phyloP scores from a whole-genome alignment of 2,329 filamentous ascomycete genomes.

The Lachnum nothofagi region DNA sequence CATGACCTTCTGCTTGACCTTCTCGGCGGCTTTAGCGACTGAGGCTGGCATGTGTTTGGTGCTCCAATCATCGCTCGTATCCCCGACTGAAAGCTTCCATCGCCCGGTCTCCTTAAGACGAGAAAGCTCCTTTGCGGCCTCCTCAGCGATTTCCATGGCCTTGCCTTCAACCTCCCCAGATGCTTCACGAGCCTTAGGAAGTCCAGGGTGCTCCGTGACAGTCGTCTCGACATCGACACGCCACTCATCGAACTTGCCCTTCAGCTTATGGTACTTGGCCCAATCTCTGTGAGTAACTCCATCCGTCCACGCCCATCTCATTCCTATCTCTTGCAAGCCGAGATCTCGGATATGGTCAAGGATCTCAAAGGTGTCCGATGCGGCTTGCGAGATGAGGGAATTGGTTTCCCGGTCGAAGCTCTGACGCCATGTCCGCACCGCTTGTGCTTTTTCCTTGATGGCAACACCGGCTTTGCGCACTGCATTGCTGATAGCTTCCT shows the following conservation, averaged over 20 bases:
- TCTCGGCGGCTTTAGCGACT: conserved; percentile 41
- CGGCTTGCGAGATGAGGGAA: conserved; percentile 51
- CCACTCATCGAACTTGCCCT: conserved; percentile 78
- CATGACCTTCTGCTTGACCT: conserved; percentile 25
- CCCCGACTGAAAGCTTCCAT: conserved; percentile 75
- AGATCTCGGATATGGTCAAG: conserved; percentile 64
- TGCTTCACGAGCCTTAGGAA: conserved; percentile 62
- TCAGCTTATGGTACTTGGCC: conserved; percentile 88
- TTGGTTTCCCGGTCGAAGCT: conserved; percentile 54
- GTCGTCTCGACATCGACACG: conserved; percentile 73
- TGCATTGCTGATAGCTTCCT: conserved; percentile 47
- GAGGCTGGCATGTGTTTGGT: conserved; percentile 57
- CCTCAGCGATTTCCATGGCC: conserved; percentile 74
- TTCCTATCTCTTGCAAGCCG: conserved; percentile 67
- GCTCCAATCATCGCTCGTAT: conserved; percentile 74
- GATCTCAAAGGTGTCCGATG: conserved; percentile 61
- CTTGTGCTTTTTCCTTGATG: conserved; percentile 60
- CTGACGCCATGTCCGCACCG: conserved; percentile 58
- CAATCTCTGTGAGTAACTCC: conserved; percentile 96
- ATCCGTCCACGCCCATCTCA: conserved; percentile 88
- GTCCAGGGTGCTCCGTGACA: conserved; percentile 66
- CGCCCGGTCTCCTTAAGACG: conserved; percentile 76
- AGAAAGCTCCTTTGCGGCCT: conserved; percentile 72
- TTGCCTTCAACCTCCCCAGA: conserved; percentile 67
- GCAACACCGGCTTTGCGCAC: conserved; percentile 54